phyloP scores from a whole-genome alignment of 192 early-diverging fungal species.

The Mortierella claussenii region DNA sequence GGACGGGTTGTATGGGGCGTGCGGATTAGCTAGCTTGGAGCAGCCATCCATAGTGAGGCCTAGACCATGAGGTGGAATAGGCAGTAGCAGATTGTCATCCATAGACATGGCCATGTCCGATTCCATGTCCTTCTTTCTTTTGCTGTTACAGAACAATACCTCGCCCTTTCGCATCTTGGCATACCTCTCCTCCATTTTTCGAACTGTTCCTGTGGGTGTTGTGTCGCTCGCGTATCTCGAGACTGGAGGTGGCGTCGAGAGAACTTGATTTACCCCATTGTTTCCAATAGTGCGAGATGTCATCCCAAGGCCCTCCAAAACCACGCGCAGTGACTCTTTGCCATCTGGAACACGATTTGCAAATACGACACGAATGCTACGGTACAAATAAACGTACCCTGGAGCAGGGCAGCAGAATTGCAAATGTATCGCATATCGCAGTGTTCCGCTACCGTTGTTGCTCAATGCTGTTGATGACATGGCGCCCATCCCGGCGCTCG shows the following conservation, averaged over 20 bases:
- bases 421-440: slow-evolving; percentile 84
- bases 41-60: slow-evolving; percentile 1
- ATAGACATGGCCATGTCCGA: not conserved
- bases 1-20: too few species aligned
- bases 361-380: slow-evolving; percentile 80
- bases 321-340: slow-evolving; percentile 70
- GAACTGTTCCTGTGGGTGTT: too few species aligned
- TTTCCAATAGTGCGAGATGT: slow-evolving; percentile 57
- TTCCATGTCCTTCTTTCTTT: slow-evolving; percentile 19
- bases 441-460: slow-evolving; percentile 36
- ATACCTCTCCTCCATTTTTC: slow-evolving; percentile 34
- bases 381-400: slow-evolving; percentile 70
- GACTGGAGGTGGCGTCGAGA: not conserved
- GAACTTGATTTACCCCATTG: slow-evolving; percentile 1
- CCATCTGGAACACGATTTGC: slow-evolving; percentile 69
- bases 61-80: slow-evolving; percentile 5
- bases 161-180: slow-evolving; percentile 48
- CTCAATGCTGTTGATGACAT: slow-evolving; percentile 4
- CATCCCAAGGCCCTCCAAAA: slow-evolving; percentile 68
- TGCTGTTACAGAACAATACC: slow-evolving; percentile 28
- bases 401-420: slow-evolving; percentile 71
- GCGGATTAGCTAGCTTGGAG: too few species aligned
- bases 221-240: not conserved
- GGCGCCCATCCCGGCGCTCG: slow-evolving; percentile 30
- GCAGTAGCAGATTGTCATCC: not conserved